A percentile compares a stretch with the other conserved stretches of the same genome.
Conservation (phyloP, 805 yeast genomes). For the Maudiozyma barnettii region DNA sequence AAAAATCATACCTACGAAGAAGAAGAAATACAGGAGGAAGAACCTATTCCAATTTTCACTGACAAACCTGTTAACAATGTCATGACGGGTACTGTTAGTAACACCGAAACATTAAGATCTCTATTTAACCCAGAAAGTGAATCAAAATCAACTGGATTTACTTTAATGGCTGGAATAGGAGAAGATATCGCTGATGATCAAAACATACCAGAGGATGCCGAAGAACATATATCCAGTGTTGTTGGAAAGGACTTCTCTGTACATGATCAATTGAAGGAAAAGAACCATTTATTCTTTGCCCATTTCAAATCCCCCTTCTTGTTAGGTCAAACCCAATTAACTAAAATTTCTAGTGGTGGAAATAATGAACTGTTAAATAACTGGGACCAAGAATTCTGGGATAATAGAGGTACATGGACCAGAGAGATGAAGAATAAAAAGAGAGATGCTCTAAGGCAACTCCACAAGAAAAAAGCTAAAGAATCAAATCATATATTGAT, state of each 20-base stretch:
- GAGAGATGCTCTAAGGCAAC: slow-evolving; percentile 59
- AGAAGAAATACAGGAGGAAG: slow-evolving; percentile 30
- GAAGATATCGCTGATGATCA: slow-evolving; percentile 36
- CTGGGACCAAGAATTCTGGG: slow-evolving; percentile 77
- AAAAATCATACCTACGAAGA: not conserved
- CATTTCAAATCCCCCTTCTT: slow-evolving; percentile 83
- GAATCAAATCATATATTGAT: slow-evolving; percentile 5
- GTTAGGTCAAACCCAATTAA: slow-evolving; percentile 72
- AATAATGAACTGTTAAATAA: slow-evolving; percentile 30
- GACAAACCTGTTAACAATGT: slow-evolving; percentile 8
- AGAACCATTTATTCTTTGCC: slow-evolving; percentile 61
- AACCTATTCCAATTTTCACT: slow-evolving; percentile 50
- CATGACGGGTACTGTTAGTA: slow-evolving; percentile 28
- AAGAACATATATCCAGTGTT: not conserved
- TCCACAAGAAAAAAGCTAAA: slow-evolving; percentile 35
- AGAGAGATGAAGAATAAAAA: slow-evolving; percentile 64
- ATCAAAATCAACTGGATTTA: slow-evolving; percentile 32
- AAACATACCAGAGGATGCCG: slow-evolving; percentile 27
- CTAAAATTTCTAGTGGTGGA: slow-evolving; percentile 33
- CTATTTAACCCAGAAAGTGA: slow-evolving; percentile 39
- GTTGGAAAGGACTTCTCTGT: not conserved
- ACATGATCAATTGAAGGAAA: slow-evolving; percentile 26
- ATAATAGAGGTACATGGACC: slow-evolving; percentile 69
- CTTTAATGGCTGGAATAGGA: slow-evolving; percentile 32
- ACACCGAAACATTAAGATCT: slow-evolving; percentile 54